Evolutionary conservation across 2,329 filamentous ascomycete genomes (phyloP).

Genomic region (Cadophora sp.): DNA sequence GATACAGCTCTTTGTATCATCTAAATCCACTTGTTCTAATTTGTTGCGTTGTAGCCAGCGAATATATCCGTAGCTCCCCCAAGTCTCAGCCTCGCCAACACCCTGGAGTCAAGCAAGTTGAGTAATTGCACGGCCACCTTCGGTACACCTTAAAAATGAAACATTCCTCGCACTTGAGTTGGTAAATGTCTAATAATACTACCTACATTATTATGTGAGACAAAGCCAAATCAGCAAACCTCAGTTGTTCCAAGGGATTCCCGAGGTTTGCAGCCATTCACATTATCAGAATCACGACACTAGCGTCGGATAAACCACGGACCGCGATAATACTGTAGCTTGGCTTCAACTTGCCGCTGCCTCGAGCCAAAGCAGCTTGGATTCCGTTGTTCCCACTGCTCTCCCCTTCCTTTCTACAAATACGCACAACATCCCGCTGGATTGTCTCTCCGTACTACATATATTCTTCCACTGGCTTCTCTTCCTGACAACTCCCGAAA

Average conservation of each 20-base stretch:
- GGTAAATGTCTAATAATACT: too few species aligned
- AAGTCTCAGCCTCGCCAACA: too few species aligned
- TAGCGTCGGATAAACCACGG: slow-evolving; percentile 4
- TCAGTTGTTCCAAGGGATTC: not conserved
- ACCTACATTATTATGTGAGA: too few species aligned
- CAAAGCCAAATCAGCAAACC: not conserved
- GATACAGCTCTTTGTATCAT: too few species aligned
- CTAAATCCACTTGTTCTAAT: too few species aligned
- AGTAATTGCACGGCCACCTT: too few species aligned
- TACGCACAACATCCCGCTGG: not conserved
- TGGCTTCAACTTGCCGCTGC: not conserved
- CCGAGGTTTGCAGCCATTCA: not conserved
- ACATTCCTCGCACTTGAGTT: too few species aligned
- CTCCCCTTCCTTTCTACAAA: not conserved
- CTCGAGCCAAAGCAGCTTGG: not conserved
- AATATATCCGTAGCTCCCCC: too few species aligned
- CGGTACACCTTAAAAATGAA: too few species aligned
- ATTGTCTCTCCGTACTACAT: not conserved
- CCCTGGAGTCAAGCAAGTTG: too few species aligned
- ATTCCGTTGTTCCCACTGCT: not conserved
- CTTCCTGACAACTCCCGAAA: not conserved
- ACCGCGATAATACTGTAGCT: not conserved
- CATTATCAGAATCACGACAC: not conserved
- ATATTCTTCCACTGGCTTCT: not conserved
- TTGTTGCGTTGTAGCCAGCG: too few species aligned